These are phyloP conservation scores for Prunus yedoensis DNA, from an alignment of 331 rosid species.

Conservation along the genomic window DNA sequence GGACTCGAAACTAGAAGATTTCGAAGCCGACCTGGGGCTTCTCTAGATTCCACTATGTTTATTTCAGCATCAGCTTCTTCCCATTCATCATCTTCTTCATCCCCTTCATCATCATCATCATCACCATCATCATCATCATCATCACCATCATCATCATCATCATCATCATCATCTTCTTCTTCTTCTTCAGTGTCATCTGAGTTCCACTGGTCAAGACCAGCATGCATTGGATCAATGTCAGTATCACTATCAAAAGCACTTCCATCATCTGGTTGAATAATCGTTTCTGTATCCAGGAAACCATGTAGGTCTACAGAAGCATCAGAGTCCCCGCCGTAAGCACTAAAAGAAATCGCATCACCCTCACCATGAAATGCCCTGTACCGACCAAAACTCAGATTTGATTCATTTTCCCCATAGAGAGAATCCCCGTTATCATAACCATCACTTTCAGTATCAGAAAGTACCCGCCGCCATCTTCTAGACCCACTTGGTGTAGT, in stretches of 20 bases:
- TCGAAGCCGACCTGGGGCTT: slow-evolving; percentile 41
- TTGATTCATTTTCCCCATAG: slow-evolving; percentile 74
- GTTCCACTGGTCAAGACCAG: slow-evolving; percentile 69
- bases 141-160: slow-evolving; percentile 30
- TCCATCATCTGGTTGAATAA: slow-evolving; percentile 47
- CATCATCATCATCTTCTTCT: slow-evolving; percentile 42
- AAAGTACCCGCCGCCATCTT: slow-evolving; percentile 60
- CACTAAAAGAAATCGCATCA: slow-evolving; percentile 66
- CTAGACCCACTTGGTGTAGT: slow-evolving; percentile 72
- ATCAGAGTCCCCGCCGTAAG: slow-evolving; percentile 88
- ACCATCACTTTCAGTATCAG: slow-evolving; percentile 86
- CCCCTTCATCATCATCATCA: slow-evolving; percentile 30
- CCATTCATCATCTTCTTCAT: slow-evolving; percentile 34
- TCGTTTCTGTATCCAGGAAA: slow-evolving; percentile 56
- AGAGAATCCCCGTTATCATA: slow-evolving; percentile 64
- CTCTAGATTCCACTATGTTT: slow-evolving; percentile 33
- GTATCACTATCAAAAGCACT: slow-evolving; percentile 64
- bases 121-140: slow-evolving; percentile 31
- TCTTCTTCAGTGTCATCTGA: slow-evolving; percentile 40
- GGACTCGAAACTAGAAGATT: slow-evolving; percentile 41
- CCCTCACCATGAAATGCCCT: slow-evolving; percentile 56
- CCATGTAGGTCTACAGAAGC: slow-evolving; percentile 72
- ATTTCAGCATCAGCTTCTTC: slow-evolving; percentile 51
- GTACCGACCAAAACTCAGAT: slow-evolving; percentile 54
- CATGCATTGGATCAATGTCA: slow-evolving; percentile 97